Base-by-base conservation (phyloP, 129 eudicot genomes). In the Lonicera japonica region DNA sequence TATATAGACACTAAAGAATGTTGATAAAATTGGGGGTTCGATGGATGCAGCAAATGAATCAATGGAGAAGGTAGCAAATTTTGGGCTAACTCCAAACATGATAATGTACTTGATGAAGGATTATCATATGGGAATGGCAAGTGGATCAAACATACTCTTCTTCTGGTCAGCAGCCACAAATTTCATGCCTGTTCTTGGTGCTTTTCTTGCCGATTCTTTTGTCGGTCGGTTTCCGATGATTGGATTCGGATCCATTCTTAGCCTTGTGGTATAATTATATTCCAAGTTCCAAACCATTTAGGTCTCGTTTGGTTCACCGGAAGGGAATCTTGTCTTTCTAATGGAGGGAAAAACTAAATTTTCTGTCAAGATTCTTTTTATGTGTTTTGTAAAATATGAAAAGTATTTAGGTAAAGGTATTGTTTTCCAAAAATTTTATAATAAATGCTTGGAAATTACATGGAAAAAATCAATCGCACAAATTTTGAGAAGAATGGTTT, bases 171-270 rank as follows among this genome's bases (percentile, higher is more conserved):
- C 62, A 12, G 56, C 58, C 51, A 48, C 68, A 5, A 78, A 59
- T 48, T 34, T 60, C 50, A 24, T 51, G 64, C 73, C 84, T 10
- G 58, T 79, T 46, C 15, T 57, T 40, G 84, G 80, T 15, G 80
- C 84, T 41, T 34, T 79, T 18, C 15, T 70, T 21, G 70, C 84
- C 0, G 84, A 79, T 74, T 73, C 84, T 47, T 74, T 29, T 41
- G 24, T 74, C 22, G 84, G 84, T 14, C 64, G 80, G 11, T 74
- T 79, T 34, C 57, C 36, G 21, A 58, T 67, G 16, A 74, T 74
- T 25, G 80, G 73, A 54, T 34, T 79, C n/a, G 84, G 84, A 34
- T 73, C 80, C 11, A 10, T 79, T 17, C 10, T 59, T 6, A 64
- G 73, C 47, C 69, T 74, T 25, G 34, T 74, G 61, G 84, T 77